These are phyloP conservation scores for Debaryomyces fabryi DNA, from an alignment of 1,139 yeast genomes.

Conservation along the genomic window DNA sequence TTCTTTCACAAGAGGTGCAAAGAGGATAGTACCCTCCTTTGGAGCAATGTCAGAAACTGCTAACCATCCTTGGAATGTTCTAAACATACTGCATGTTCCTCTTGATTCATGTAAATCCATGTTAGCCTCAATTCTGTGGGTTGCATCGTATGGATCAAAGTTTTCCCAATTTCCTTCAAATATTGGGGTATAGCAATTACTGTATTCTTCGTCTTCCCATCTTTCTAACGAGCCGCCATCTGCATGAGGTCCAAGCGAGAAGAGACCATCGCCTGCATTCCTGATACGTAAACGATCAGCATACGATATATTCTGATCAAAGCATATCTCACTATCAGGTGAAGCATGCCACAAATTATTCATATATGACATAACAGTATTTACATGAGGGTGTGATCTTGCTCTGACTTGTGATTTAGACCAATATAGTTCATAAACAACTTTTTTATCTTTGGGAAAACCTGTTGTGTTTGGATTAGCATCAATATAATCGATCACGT, in stretches of 20 bases:
- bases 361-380: slow-evolving; percentile 31
- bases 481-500: slow-evolving; percentile 21
- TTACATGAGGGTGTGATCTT: slow-evolving; percentile 42
- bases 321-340: slow-evolving; percentile 18
- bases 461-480: slow-evolving; percentile 20
- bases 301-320: slow-evolving; percentile 35
- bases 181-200: slow-evolving; percentile 40
- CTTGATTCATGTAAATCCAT: slow-evolving; percentile 34
- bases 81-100: slow-evolving; percentile 37
- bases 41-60: slow-evolving; percentile 29
- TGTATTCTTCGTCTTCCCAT: slow-evolving; percentile 46
- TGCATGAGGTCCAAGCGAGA: slow-evolving; percentile 36
- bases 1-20: slow-evolving; percentile 41
- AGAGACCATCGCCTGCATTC: slow-evolving; percentile 37
- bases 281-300: slow-evolving; percentile 46
- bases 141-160: slow-evolving; percentile 46
- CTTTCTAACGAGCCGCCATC: slow-evolving; percentile 53
- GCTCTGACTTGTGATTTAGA: slow-evolving; percentile 44
- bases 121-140: slow-evolving; percentile 37
- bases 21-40: slow-evolving; percentile 47
- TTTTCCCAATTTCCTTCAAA: slow-evolving; percentile 51
- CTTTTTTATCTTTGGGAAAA: slow-evolving; percentile 27
- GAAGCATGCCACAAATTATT: slow-evolving; percentile 37
- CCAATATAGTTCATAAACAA: slow-evolving; percentile 31
- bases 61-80: slow-evolving; percentile 48